Evolutionary conservation across 1,284 basidiomycete genomes (phyloP).

Genomic region (Ceratobasidium theobromae): DNA sequence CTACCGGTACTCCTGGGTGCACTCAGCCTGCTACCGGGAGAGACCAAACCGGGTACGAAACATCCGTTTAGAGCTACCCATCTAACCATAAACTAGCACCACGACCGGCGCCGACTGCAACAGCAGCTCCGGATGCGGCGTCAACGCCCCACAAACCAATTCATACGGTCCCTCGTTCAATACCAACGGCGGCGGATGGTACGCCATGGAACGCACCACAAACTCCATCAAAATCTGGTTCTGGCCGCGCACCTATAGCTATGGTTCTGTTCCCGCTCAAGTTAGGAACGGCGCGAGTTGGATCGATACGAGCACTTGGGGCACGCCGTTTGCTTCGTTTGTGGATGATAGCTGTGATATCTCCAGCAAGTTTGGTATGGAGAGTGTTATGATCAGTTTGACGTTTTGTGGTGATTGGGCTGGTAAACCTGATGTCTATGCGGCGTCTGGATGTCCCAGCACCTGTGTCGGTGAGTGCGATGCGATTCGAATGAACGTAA

Average conservation of each 20-base stretch:
- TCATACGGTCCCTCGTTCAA: constrained; percentile 67
- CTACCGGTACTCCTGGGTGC: constrained; percentile 56
- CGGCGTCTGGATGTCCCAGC: constrained; percentile 40
- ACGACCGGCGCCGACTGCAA: constrained; percentile 54
- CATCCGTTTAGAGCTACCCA: not conserved
- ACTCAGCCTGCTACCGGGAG: constrained; percentile 56
- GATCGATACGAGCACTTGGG: constrained; percentile 55
- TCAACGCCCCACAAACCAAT: constrained; percentile 47
- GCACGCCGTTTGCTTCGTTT: constrained; percentile 49
- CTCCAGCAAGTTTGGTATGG: constrained; percentile 46
- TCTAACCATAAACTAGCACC: constrained; percentile 39
- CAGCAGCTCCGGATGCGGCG: constrained; percentile 65
- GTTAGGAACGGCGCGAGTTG: constrained; percentile 47
- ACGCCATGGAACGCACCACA: constrained; percentile 55
- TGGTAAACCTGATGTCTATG: constrained; percentile 43
- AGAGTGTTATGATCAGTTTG: constrained; percentile 53
- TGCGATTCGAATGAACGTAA: not conserved
- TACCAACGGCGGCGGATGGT: constrained; percentile 61
- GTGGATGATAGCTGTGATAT: constrained; percentile 51
- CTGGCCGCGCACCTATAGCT: constrained; percentile 55
- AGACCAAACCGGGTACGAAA: constrained; percentile 55
- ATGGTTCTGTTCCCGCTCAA: constrained; percentile 51
- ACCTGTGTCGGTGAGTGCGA: constrained; percentile 35
- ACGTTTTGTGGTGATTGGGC: constrained; percentile 50
- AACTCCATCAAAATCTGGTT: constrained; percentile 60